Evolutionary conservation across 148 eudicot species (phyloP).

Genomic region (Rhododendron mucronatum): DNA sequence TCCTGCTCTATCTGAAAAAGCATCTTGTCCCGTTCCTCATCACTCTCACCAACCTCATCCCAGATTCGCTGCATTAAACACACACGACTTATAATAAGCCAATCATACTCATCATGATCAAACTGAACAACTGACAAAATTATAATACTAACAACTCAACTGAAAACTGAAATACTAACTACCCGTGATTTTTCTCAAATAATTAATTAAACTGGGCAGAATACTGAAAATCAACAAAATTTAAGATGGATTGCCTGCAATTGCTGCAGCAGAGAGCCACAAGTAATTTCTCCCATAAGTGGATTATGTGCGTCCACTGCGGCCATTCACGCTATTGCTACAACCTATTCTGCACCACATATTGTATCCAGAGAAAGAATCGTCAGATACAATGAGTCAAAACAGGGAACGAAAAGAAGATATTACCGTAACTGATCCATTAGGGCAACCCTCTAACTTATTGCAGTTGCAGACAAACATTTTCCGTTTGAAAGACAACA

Average conservation of each 20-base stretch:
- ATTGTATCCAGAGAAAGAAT: constrained; percentile 7
- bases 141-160: background rate
- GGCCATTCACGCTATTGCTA: constrained; percentile 50
- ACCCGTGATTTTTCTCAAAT: background rate
- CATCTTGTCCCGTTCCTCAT: constrained; percentile 93
- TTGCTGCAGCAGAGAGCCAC: constrained; percentile 76
- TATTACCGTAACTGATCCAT: background rate
- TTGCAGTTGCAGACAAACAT: background rate
- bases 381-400: background rate
- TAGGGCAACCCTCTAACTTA: background rate
- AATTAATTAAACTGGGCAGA: background rate
- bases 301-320: constrained; percentile 58
- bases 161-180: background rate
- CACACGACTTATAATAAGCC: background rate
- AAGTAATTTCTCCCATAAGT: constrained; percentile 58
- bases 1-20: constrained; percentile 91
- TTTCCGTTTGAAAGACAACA: background rate
- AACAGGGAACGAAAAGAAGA: background rate
- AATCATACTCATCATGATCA: background rate
- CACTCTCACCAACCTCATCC: constrained; percentile 98
- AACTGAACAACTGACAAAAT: background rate
- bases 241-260: constrained; percentile 57
- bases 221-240: background rate
- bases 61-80: constrained; percentile 71
- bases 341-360: constrained; percentile 19